Evolutionary conservation across 1,284 basidiomycete species (phyloP).

Genomic region (Cerrena zonata): DNA sequence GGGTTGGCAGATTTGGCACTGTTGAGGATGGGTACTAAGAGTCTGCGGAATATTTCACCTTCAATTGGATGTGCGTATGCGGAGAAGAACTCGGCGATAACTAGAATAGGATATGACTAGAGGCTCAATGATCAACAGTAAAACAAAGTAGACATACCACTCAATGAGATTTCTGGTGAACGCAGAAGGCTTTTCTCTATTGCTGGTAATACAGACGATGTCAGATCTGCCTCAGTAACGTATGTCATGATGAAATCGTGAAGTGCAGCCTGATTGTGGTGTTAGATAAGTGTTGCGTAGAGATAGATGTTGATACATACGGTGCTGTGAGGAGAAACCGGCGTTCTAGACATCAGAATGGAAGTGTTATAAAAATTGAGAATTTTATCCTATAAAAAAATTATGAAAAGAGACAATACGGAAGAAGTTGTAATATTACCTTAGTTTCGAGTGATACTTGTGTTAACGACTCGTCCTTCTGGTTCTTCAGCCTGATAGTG

Average conservation of each 20-base stretch:
- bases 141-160: slow-evolving; percentile 35
- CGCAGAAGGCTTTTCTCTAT: slow-evolving; percentile 72
- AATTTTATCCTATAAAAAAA: slow-evolving; percentile 44
- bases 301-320: slow-evolving; percentile 41
- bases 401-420: background rate
- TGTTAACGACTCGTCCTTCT: slow-evolving; percentile 37
- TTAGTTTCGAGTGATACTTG: slow-evolving; percentile 40
- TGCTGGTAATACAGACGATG: slow-evolving; percentile 48
- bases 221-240: slow-evolving; percentile 48
- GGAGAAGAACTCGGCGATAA: slow-evolving; percentile 49
- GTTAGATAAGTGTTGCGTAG: slow-evolving; percentile 5
- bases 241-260: slow-evolving; percentile 56
- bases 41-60: slow-evolving; percentile 49
- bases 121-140: slow-evolving; percentile 4
- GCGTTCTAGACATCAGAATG: slow-evolving; percentile 54
- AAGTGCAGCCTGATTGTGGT: slow-evolving; percentile 38
- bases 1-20: slow-evolving; percentile 76
- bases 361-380: slow-evolving; percentile 45
- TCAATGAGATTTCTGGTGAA: slow-evolving; percentile 67
- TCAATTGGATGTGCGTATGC: slow-evolving; percentile 54
- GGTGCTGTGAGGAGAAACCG: slow-evolving; percentile 44
- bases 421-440: slow-evolving; percentile 23
- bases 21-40: slow-evolving; percentile 63
- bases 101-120: slow-evolving; percentile 28
- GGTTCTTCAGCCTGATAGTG: slow-evolving; percentile 50